Evolutionary conservation across 768 basidiomycete species (phyloP).

Genomic region (Inosperma sp.): DNA sequence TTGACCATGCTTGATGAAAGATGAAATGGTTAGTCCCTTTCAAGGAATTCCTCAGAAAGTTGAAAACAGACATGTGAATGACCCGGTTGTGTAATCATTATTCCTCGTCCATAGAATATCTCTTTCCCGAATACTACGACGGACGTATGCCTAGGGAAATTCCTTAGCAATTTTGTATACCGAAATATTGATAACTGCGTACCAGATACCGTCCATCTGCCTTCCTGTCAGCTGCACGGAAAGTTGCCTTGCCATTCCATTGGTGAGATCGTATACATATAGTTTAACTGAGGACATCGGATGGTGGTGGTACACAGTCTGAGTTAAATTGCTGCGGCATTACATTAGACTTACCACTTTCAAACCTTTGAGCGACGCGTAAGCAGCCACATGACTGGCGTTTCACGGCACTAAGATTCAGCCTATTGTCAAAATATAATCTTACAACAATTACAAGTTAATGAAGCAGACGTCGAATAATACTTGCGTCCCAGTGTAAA

Average conservation of each 20-base stretch:
- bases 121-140: constrained; percentile 85
- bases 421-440: no score
- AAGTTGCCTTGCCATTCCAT: constrained; percentile 75
- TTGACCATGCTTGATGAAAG: constrained; percentile 55
- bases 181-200: constrained; percentile 13
- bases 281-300: constrained; percentile 56
- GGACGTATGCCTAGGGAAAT: constrained; percentile 70
- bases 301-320: neutral
- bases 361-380: no score
- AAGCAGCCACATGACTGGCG: no score
- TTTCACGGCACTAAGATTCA: no score
- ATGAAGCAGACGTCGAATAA: no score
- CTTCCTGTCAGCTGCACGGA: constrained; percentile 79
- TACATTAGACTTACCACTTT: no score
- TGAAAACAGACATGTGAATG: constrained; percentile 67
- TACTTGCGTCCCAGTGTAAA: no score
- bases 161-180: neutral
- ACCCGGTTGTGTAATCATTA: constrained; percentile 66
- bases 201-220: constrained; percentile 95
- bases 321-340: no score
- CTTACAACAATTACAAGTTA: no score
- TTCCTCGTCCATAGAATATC: constrained; percentile 88
- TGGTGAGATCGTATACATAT: constrained; percentile 89
- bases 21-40: neutral
- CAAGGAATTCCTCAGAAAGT: neutral